Evolutionary conservation across 2,329 filamentous ascomycete genomes (phyloP).

Genomic region (Falciphora oryzae): DNA sequence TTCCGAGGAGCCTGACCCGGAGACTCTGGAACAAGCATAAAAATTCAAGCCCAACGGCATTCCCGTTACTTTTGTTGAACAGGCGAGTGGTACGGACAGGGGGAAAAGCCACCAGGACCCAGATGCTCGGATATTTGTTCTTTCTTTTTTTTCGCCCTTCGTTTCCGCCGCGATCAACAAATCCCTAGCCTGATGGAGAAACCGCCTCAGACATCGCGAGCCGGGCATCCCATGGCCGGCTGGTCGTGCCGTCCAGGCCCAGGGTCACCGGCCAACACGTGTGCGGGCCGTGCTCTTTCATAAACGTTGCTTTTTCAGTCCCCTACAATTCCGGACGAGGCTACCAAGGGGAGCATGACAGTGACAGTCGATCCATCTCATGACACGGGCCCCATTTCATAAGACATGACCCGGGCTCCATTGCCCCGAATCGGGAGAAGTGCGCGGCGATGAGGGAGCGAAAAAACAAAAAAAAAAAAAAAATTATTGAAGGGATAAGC

Average conservation of each 20-base stretch:
- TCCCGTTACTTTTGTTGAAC: too few relatives aligned
- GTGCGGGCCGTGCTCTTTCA: background rate
- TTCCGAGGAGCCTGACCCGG: too few relatives aligned
- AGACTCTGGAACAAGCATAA: background rate
- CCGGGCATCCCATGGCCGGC: background rate
- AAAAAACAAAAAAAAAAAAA: too few relatives aligned
- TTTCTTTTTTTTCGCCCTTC: background rate
- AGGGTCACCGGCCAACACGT: too few relatives aligned
- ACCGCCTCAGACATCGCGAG: background rate
- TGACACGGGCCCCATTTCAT: background rate
- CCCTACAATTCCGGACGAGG: background rate
- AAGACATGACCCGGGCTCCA: background rate
- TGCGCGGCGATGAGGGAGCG: background rate
- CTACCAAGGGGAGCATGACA: background rate
- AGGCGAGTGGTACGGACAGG: background rate
- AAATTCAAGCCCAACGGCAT: background rate
- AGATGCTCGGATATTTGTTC: background rate
- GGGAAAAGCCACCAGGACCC: background rate
- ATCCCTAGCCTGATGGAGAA: background rate
- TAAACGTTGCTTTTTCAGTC: background rate
- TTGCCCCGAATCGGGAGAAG: background rate
- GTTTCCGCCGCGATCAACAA: background rate
- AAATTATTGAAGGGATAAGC: background rate
- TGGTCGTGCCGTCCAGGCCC: background rate
- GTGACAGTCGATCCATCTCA: background rate